Base-by-base conservation (phyloP, 306 rosid species). In the Prunus mira region DNA sequence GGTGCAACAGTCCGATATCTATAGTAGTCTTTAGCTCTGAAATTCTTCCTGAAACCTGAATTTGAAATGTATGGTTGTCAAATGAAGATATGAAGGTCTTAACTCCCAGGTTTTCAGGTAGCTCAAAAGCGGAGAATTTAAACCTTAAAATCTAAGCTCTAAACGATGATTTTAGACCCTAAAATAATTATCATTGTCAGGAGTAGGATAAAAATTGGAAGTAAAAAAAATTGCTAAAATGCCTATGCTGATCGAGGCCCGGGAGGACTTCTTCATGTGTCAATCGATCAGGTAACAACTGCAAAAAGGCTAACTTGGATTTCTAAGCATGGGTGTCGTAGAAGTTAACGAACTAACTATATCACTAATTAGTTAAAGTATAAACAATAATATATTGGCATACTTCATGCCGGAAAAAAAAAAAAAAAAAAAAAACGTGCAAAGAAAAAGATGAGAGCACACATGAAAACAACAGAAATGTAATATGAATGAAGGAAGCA, bases 11-110 rank as follows among this genome's bases (percentile, higher is more conserved):
- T 76, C 98, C 98, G 62, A 92, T 73, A 83, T 92, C 98, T 79
- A 92, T 72, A 38, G 97, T 92, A 60, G 97, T 82, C 87, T 90
- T 89, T 83, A 95, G 88, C 84, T 95, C 98, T 46, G 79, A 68
- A 73, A 92, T 84, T 79, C 81, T 95, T 80, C 89, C 92, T 25
- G 96, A 87, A 77, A 89, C 97, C 98, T 92, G 85, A 67, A 79
- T 38, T 82, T 25, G 46, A 78, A 75, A 22, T 6, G 45, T 61
- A 24, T 9, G 73, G 69, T 27, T 62, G 43, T 7, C 43, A 82
- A 27, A 55, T 51, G 47, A 43, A 8, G 43, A 1, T 38, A 64
- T 30, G 41, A 50, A 55, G 15, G 47, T 57, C 24, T 9, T 12
- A 38, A n/a, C 9, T 52, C 24, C 58, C 58, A 6, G 20, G 5